A percentile compares a stretch with the other conserved stretches of the same genome.
These are phyloP conservation scores for Clitopilus passeckerianus DNA, from an alignment of 768 basidiomycete species.

Conservation along the genomic window DNA sequence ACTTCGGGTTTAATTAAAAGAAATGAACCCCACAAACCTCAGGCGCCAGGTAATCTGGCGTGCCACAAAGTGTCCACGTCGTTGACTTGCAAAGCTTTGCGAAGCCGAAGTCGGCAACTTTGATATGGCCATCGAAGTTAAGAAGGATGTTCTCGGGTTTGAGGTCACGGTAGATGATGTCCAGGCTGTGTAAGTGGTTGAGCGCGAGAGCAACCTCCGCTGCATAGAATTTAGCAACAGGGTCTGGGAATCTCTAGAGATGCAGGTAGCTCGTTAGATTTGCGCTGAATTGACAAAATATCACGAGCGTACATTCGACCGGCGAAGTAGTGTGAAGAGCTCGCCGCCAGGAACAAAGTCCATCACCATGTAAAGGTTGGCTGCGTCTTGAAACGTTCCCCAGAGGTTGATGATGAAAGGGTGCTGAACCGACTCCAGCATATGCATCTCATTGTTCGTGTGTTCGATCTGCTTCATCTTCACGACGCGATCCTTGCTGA, in stretches of 20 bases:
- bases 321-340: constrained; percentile 86
- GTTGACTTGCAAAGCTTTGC: constrained; percentile 84
- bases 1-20: not conserved
- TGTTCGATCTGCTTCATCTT: constrained; percentile 95
- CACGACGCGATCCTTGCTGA: constrained; percentile 90
- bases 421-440: constrained; percentile 82
- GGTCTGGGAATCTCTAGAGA: constrained; percentile 85
- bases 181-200: constrained; percentile 78
- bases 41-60: constrained; percentile 95
- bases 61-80: constrained; percentile 95
- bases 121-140: constrained; percentile 93
- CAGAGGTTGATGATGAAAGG: constrained; percentile 95
- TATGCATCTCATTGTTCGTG: constrained; percentile 90
- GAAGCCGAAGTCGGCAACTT: constrained; percentile 96
- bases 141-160: constrained; percentile 97
- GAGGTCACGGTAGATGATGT: constrained; percentile 95
- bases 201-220: constrained; percentile 93
- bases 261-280: constrained; percentile 10
- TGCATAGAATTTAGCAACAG: constrained; percentile 96
- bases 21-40: constrained; percentile 48
- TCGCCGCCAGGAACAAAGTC: constrained; percentile 97
- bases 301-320: constrained; percentile 68
- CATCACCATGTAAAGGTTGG: constrained; percentile 98
- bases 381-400: constrained; percentile 89
- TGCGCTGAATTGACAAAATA: constrained; percentile 5